Base-by-base conservation (phyloP, 2,329 filamentous ascomycete species). In the Fusarium pseudoanthophilum region DNA sequence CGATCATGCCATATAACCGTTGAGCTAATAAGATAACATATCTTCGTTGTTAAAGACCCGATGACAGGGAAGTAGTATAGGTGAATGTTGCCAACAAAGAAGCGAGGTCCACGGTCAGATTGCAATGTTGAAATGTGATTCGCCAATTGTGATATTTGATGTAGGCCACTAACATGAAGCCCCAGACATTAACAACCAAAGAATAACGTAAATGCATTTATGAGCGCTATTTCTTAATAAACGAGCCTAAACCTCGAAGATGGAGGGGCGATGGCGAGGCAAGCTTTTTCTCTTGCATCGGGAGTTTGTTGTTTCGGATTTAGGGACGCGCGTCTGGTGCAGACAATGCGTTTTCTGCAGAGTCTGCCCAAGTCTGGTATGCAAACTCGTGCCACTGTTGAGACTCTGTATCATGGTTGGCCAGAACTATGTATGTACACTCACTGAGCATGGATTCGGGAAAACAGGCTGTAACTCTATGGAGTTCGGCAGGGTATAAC, bases 381-480 rank as follows among this genome's bases (percentile, higher is more conserved):
- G 74, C 62, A 74, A 69, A 75, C 63, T 67, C 64, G 67, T 66
- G 74, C 69, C 75, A 76, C 72, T 45, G 40, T 45, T 42, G 59
- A 66, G 60, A 64, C 63, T 53, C 63, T 46, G 37, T 28, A 30
- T 56, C n/a, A 30, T 74, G 71, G 65, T 64, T 74, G 72, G 72
- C 45, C 28, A 34, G 57, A 60, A 26, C 26, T 26, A 26, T 26
- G 26, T 26, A 26, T 26, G 26, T 26, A 45, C 43, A 45, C 15
- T 24, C 42, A 16, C 40, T 48, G 58, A 63, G 49, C 49, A 73
- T 71, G 55, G 66, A 53, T 71, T 42, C 28, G 36, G 55, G 48
- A 40, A 57, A 53, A 42, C 49, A 26, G 59, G 28, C 49, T 65
- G 60, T 40, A 65, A 58, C 61, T 66, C 61, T 49, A 53, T 49